Evolutionary conservation across 1,284 basidiomycete genomes (phyloP), one percentile per base, ranked within the genome.

Genomic region (Sanguinoderma infundibulare): DNA sequence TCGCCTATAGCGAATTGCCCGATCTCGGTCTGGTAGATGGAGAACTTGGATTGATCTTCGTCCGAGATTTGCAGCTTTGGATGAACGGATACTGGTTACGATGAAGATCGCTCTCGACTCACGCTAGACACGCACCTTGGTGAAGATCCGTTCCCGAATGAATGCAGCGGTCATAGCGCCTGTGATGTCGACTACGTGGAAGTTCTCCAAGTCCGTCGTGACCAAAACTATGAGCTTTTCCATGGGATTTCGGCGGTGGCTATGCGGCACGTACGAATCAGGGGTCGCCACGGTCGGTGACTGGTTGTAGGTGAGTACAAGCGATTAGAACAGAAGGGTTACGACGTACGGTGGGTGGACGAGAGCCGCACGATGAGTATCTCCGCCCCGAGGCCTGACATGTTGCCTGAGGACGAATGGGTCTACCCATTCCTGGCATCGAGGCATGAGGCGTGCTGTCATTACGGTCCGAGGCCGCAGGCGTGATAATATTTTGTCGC

Each of bases 11-110:
- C 90, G 67, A 82, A 87, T 30, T 85, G 83, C 56, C 91, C 92
- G 67, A 96, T 89, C 74, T 94, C 90, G 0, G 95, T 96, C 52
- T 87, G 87, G 78, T 92, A 95, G 57, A 97, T 89, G n/a, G 89
- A 86, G 71, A 90, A 89, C 30, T 83, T 85, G 4, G 82, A 73
- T 70, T 91, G 88, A 65, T 94, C 92, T 66, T 95, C 93, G 64
- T 96, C 94, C 32, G 84, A 83, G 57, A 97, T 93, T 69, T 90
- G 88, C 59, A 96, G 79, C 92, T 96, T 28, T 17, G 15, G 7
- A 34, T 14, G 40, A 30, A 34, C 8, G 22, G 20, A 53, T 20
- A 28, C 14, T 26, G 49, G 39, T 57, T 36, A 34, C 49, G 57
- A 34, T 44, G 30, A 40, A 35, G 10, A 28, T 17, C 17, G 28